Base-by-base conservation (phyloP, 306 rosid genomes). In the Cucumis cinereus region DNA sequence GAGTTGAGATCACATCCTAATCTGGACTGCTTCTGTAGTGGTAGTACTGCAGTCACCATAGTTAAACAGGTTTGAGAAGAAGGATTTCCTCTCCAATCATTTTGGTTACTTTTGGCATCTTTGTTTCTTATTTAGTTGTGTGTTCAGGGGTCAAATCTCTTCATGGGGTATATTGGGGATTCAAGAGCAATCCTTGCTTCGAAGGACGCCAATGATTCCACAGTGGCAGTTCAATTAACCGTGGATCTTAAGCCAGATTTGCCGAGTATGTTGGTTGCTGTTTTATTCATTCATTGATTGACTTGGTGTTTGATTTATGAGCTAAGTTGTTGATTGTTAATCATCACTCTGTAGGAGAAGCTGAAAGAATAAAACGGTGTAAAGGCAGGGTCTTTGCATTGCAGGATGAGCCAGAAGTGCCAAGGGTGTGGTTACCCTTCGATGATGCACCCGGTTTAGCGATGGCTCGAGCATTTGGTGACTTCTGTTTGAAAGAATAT, bases 391-490 rank as follows among this genome's bases (percentile, higher is more conserved):
- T 95, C 60, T 95, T 95, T 82, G 93, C 98, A 52, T 64, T 95
- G 88, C 93, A 90, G 83, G 99, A 95, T 88, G 99, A 95, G 72
- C 99, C 99, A 49, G 96, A 89, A 88, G 99, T 95, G 69, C 81
- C 87, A 20, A 83, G 99, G 81, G 98, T 95, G 23, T 95, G 99
- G 98, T 76, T 95, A 81, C 98, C 99, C 6, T 92, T 83, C 68
- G 98, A 95, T 75, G 91, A 95, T 84, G 97, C 99, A 22, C 99
- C 98, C 20, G 99, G 99, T 23, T 80, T 95, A 84, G 99, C 99
- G 30, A 95, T 95, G 99, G 98, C 99, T 87, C 87, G 99, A 79
- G 99, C 99, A 45, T 92, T 92, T 76, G 99, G 97, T 4, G 98
- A 92, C 83, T 95, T 92, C 84, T 92, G 96, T 79, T 88, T 95